phyloP scores from a whole-genome alignment of 371 early-diverging fungal species.

The Sporodiniella umbellata region DNA sequence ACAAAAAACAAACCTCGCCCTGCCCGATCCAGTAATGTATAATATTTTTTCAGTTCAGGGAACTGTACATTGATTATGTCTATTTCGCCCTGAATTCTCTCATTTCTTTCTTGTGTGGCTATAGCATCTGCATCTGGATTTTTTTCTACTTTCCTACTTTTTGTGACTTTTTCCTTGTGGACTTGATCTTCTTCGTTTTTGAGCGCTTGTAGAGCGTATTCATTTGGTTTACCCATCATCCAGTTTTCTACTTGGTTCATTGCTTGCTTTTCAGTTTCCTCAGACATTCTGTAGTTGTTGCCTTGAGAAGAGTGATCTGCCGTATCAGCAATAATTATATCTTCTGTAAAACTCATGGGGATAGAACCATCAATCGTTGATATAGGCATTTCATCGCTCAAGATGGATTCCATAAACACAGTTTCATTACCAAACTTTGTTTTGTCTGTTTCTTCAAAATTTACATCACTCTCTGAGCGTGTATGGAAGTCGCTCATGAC shows the following conservation, averaged over 20 bases:
- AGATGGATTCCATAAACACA: background rate
- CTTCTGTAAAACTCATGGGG: background rate
- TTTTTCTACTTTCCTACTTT: background rate
- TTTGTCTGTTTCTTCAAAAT: background rate
- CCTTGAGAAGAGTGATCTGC: background rate
- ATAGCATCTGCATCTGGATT: background rate
- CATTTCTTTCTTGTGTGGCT: background rate
- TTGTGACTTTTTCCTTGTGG: background rate
- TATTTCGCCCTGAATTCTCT: constrained; percentile 35
- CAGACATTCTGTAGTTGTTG: background rate
- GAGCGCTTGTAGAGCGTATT: background rate
- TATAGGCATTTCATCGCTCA: background rate
- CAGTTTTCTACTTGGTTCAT: background rate
- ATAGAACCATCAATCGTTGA: background rate
- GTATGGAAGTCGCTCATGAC: too few relatives aligned
- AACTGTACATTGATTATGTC: constrained; percentile 39
- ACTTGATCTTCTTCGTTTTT: background rate
- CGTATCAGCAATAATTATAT: background rate
- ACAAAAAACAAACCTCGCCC: constrained; percentile 65
- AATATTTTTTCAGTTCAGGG: constrained; percentile 52
- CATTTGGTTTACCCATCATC: background rate
- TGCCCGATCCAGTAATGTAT: constrained; percentile 63
- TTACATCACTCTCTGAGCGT: background rate
- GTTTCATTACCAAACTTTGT: background rate
- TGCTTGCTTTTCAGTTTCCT: background rate